Conservation (phyloP, 768 basidiomycete species). For the Dacryopinax spathularia region DNA sequence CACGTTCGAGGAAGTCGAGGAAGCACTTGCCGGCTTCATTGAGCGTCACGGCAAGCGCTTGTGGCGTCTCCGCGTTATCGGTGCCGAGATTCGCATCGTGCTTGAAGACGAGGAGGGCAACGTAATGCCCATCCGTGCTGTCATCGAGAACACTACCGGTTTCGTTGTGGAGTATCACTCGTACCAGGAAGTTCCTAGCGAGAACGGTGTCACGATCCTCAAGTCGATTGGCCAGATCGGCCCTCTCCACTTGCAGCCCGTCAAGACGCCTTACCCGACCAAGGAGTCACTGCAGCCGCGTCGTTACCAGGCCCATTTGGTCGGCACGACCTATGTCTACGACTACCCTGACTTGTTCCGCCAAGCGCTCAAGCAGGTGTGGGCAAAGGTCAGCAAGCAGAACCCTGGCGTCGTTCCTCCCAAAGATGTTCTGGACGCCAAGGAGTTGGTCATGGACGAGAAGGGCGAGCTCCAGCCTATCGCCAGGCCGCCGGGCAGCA, state of each 20-base stretch:
- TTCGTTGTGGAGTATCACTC: slow-evolving; percentile 98
- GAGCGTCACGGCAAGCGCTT: slow-evolving; percentile 96
- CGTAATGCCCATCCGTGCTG: slow-evolving; percentile 87
- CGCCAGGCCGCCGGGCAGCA: slow-evolving; percentile 82
- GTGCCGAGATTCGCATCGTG: slow-evolving; percentile 89
- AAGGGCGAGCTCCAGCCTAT: slow-evolving; percentile 82
- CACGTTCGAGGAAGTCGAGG: slow-evolving; percentile 89
- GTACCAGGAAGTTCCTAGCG: slow-evolving; percentile 95
- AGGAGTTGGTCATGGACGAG: slow-evolving; percentile 89
- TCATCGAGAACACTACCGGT: slow-evolving; percentile 97
- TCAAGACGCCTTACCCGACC: slow-evolving; percentile 83
- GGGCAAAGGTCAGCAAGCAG: slow-evolving; percentile 54
- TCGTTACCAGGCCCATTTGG: slow-evolving; percentile 95
- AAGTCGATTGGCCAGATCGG: slow-evolving; percentile 98
- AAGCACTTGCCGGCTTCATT: slow-evolving; percentile 96
- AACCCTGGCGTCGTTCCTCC: slow-evolving; percentile 60
- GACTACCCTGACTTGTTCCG: slow-evolving; percentile 99
- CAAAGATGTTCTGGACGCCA: slow-evolving; percentile 63
- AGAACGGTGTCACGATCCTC: slow-evolving; percentile 86
- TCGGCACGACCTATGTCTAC: slow-evolving; percentile 97
- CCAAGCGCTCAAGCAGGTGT: slow-evolving; percentile 87
- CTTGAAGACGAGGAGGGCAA: slow-evolving; percentile 93
- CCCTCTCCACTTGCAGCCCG: slow-evolving; percentile 88
- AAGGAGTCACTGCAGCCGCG: slow-evolving; percentile 98
- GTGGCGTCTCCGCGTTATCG: slow-evolving; percentile 96